Base-by-base conservation (phyloP, 805 yeast species). In the Vanderwaltozyma verrucispora region DNA sequence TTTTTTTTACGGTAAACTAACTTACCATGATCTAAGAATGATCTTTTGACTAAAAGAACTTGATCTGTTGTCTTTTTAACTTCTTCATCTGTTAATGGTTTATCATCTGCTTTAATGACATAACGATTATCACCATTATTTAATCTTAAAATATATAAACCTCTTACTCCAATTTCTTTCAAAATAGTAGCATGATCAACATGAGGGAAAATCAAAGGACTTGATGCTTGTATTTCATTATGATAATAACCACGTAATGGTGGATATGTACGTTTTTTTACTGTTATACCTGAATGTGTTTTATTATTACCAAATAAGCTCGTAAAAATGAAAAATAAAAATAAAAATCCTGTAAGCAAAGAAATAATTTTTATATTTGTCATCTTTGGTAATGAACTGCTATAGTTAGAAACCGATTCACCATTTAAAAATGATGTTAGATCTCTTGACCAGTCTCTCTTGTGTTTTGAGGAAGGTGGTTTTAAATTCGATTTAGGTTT, bases 131-230 rank as follows among this genome's bases (percentile, higher is more conserved):
- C 55, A 6, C 73, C 67, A 42, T 72, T 50, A 30, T 70, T 72
- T n/a, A 60, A 54, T 34, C 70, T 62, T 32, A 65, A 67, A 24
- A 65, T 66, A 41, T 75, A 77, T 24, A 81, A 57, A 13, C 68
- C 65, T 37, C 68, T 65, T 16, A 75, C 56, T 2, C 76, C 72
- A 35, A 81, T 51, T 40, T 77, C 78, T 45, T 74, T 71, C 42
- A 82, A 63, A 17, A 69, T 54, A 0, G 77, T 73, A 4, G 83
- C 78, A 49, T 81, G 78, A 45, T 81, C 87, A 27, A 80, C 68
- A n/a, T 75, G 71, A n/a, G 92, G 92, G 51, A 71, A 81, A 12
- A 82, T 77, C 50, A 74, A 68, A 28, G 68, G 64, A 15, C 75
- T 67, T 11, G 64, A 58, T 13, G 80, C 71, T 17, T 29, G 65